These are phyloP conservation scores for Pleurotus citrinopileatus DNA, from an alignment of 768 basidiomycete species.

Conservation along the genomic window DNA sequence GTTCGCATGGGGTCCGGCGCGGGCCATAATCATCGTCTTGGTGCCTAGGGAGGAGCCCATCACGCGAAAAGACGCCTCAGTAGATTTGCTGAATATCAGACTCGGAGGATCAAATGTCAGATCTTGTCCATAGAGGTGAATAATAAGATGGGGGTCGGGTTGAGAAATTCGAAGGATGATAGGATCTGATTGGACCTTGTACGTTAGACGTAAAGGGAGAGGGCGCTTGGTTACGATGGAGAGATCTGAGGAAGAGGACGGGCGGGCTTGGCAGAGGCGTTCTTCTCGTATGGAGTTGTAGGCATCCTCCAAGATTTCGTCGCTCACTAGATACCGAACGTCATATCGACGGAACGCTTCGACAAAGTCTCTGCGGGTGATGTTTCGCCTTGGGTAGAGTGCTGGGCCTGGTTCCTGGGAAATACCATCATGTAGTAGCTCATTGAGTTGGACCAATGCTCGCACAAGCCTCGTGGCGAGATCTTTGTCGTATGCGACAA, in stretches of 20 bases:
- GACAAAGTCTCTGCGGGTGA: conserved; percentile 77
- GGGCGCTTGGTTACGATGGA: conserved; percentile 69
- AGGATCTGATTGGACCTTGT: conserved; percentile 84
- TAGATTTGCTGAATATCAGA: conserved; percentile 73
- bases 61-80: conserved; percentile 87
- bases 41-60: conserved; percentile 82
- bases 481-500: conserved; percentile 81
- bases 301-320: conserved; percentile 73
- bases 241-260: conserved; percentile 43
- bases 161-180: conserved; percentile 85
- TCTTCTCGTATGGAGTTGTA: conserved; percentile 77
- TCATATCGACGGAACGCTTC: conserved; percentile 83
- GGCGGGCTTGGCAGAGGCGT: conserved; percentile 67
- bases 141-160: conserved; percentile 76
- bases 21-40: conserved; percentile 80
- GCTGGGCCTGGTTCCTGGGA: conserved; percentile 57
- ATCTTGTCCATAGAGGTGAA: conserved; percentile 86
- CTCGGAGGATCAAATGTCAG: conserved; percentile 84
- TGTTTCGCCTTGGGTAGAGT: conserved; percentile 50
- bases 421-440: conserved; percentile 77
- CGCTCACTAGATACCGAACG: conserved; percentile 62
- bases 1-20: conserved; percentile 80
- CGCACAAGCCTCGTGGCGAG: conserved; percentile 73
- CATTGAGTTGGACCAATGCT: conserved; percentile 85
- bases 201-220: conserved; percentile 77